Conservation (phyloP, 495 filamentous ascomycete species). For the Cercophora samala region DNA sequence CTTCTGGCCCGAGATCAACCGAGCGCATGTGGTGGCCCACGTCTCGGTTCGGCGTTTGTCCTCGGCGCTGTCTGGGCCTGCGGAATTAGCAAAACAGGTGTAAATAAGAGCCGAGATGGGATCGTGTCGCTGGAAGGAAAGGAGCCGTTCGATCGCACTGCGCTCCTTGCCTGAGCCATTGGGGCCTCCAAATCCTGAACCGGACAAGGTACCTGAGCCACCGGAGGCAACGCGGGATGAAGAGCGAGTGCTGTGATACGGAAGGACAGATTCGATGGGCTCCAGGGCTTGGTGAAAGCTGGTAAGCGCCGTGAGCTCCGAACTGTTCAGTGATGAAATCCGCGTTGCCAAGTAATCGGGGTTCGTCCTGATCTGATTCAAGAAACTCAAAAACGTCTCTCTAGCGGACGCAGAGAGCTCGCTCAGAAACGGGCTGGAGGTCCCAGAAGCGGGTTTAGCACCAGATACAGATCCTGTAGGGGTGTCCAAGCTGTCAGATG, state of each 20-base stretch:
- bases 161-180: conserved; percentile 29
- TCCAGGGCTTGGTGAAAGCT: conserved; percentile 73
- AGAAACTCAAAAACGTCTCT: conserved; percentile 71
- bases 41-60: conserved; percentile 69
- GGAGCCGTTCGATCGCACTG: conserved; percentile 63
- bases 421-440: conserved; percentile 69
- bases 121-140: conserved; percentile 85
- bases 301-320: conserved; percentile 71
- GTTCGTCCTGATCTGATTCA: conserved; percentile 78
- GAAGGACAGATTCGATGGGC: conserved; percentile 75
- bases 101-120: conserved; percentile 81
- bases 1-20: conserved; percentile 58
- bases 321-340: conserved; percentile 64
- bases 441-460: conserved; percentile 38
- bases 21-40: conserved; percentile 85
- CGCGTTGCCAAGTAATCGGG: conserved; percentile 81
- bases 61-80: conserved; percentile 72
- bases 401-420: conserved; percentile 73
- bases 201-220: conserved; percentile 14
- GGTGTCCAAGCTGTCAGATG: conserved; percentile 45
- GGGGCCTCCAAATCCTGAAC: conserved; percentile 20
- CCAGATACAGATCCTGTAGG: conserved; percentile 38
- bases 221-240: conserved; percentile 24
- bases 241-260: conserved; percentile 63
- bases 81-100: conserved; percentile 83